These are phyloP conservation scores for Caloboletus inedulis DNA, from an alignment of 1,284 basidiomycete genomes.

Conservation along the genomic window DNA sequence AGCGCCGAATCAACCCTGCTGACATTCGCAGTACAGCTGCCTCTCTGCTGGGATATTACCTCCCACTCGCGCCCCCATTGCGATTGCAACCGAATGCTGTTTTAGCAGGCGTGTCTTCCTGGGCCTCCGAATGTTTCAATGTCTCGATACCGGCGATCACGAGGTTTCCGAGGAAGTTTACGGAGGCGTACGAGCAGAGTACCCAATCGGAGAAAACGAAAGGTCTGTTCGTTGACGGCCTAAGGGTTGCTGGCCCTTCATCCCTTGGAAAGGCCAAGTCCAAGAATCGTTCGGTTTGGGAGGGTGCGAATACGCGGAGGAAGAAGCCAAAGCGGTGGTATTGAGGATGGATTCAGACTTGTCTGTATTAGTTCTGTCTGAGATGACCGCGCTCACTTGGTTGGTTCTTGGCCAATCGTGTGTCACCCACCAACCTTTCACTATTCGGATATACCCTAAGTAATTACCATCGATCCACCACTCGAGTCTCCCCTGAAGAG, in stretches of 20 bases:
- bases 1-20: slow-evolving; percentile 48
- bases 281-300: slow-evolving; percentile 27
- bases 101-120: slow-evolving; percentile 61
- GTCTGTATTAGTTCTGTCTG: background rate
- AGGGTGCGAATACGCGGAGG: slow-evolving; percentile 12
- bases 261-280: slow-evolving; percentile 24
- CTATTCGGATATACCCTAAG: background rate
- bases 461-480: background rate
- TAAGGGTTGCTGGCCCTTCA: slow-evolving; percentile 15
- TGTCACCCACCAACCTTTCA: background rate
- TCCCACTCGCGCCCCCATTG: slow-evolving; percentile 51
- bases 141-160: slow-evolving; percentile 21
- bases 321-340: slow-evolving; percentile 26
- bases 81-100: slow-evolving; percentile 48
- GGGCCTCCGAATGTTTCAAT: slow-evolving; percentile 45
- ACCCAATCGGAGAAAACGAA: slow-evolving; percentile 13
- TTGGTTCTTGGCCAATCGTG: background rate
- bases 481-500: background rate
- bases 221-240: slow-evolving; percentile 25
- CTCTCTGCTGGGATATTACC: slow-evolving; percentile 78
- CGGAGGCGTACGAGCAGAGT: slow-evolving; percentile 23
- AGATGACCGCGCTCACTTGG: too few relatives aligned
- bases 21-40: slow-evolving; percentile 66
- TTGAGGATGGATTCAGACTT: slow-evolving; percentile 1
- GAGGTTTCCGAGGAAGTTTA: slow-evolving; percentile 24